Evolutionary conservation across 1,284 basidiomycete species (phyloP), one percentile per base, ranked within the genome.

Genomic region (Cryptococcus wingfieldii): DNA sequence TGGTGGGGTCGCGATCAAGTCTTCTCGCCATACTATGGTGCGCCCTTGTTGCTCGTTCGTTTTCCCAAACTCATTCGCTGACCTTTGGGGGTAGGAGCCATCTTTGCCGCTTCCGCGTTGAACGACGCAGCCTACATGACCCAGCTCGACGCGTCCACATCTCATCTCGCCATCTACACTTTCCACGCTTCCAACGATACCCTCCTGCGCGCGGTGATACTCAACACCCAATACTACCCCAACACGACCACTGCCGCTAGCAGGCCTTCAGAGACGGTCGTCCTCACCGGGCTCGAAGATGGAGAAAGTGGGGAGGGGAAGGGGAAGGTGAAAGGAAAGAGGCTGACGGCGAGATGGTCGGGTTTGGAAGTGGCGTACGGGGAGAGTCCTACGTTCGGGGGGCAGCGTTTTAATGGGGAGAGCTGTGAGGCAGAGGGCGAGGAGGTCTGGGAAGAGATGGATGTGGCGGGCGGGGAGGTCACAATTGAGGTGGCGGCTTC

Each of bases 21-120:
- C 18, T 69, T 64, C 50, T 71, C 78, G 16, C 78, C 79, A 0
- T 80, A 77, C 62, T 80, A 80, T 56, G 80, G 79, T 28, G 76
- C 73, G 10, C 70, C 67, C 28, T 79, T 4, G n/a, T n/a, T n/a
- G n/a, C n/a, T n/a, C n/a, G n/a, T n/a, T n/a, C n/a, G n/a, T n/a
- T n/a, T 18, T 3, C 4, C 16, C 2, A 9, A 8, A n/a, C 46
- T n/a, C 31, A 1, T 23, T 16, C 8, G 48, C 42, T 44, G n/a
- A 41, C 54, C 8, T 14, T 18, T 42, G 9, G 28, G 3, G 43
- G 14, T 44, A 50, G 58, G 59, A 13, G 59, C 59, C 2, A 50
- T 52, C 46, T 58, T 61, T 34, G 79, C 43, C 78, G 79, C 61
- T 62, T 79, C 23, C 74, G 78, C 38, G 62, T 68, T 31, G 69